Percentiles rank a stretch among this genome's conserved stretches.
Evolutionary conservation across 2,329 filamentous ascomycete species (phyloP).

Genomic region (Alternaria metachromatica): DNA sequence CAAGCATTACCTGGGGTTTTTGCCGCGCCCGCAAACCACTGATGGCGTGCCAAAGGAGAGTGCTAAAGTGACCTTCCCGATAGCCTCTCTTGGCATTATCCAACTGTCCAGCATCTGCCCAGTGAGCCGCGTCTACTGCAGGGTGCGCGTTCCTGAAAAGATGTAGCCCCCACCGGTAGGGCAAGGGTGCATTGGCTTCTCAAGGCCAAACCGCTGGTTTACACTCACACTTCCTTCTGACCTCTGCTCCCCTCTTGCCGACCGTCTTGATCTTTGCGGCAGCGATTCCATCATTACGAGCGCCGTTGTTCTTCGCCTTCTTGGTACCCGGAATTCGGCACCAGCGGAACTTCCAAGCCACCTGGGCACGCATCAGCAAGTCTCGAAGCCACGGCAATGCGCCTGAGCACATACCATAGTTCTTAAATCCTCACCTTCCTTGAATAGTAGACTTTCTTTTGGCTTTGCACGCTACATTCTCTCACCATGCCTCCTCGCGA

Average conservation of each 20-base stretch:
- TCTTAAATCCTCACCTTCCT: slow-evolving; percentile 13
- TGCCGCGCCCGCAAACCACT: slow-evolving; percentile 6
- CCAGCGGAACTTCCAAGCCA: slow-evolving; percentile 1
- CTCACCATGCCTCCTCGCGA: slow-evolving; percentile 45
- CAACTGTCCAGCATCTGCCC: slow-evolving; percentile 6
- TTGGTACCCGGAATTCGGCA: background rate
- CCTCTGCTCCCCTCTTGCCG: background rate
- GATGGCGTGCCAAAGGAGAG: slow-evolving; percentile 7
- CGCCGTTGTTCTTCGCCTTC: slow-evolving; percentile 1
- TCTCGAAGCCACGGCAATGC: slow-evolving; percentile 19
- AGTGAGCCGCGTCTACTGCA: slow-evolving; percentile 19
- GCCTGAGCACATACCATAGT: slow-evolving; percentile 7
- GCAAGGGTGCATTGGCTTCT: slow-evolving; percentile 8
- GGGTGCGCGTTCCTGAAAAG: slow-evolving; percentile 24
- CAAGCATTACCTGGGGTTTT: slow-evolving; percentile 1
- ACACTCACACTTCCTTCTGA: background rate
- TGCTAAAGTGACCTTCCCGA: slow-evolving; percentile 8
- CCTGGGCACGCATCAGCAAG: background rate
- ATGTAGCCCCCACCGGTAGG: slow-evolving; percentile 14
- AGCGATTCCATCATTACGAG: background rate
- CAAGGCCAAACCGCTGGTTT: slow-evolving; percentile 11
- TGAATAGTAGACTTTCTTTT: slow-evolving; percentile 16
- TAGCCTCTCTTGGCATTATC: slow-evolving; percentile 13
- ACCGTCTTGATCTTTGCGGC: background rate
- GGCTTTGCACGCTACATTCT: slow-evolving; percentile 4